Conservation (phyloP, 768 basidiomycete species). For the Nevesoporus exiguus region DNA sequence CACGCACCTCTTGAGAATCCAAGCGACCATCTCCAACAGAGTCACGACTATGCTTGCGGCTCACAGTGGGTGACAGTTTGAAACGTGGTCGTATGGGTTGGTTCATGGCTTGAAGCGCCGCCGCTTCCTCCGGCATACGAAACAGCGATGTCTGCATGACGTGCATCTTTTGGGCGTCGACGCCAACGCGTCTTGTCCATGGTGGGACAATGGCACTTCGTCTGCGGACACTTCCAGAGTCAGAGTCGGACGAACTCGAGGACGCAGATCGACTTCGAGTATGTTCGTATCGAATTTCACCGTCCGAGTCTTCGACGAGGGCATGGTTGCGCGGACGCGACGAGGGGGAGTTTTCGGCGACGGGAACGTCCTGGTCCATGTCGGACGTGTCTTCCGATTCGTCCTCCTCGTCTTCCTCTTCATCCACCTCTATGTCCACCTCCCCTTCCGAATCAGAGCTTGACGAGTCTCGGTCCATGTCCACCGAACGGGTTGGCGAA, state of each 20-base stretch:
- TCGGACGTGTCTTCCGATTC: constrained; percentile 41
- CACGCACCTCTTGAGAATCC: constrained; percentile 58
- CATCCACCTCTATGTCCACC: constrained; percentile 30
- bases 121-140: constrained; percentile 70
- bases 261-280: constrained; percentile 35
- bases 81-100: constrained; percentile 36
- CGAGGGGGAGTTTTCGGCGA: constrained; percentile 23
- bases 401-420: constrained; percentile 37
- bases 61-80: constrained; percentile 39
- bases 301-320: constrained; percentile 53
- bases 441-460: constrained; percentile 28
- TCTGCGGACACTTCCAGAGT: constrained; percentile 13
- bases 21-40: constrained; percentile 69
- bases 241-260: constrained; percentile 25
- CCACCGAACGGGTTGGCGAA: constrained; percentile 23
- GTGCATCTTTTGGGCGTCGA: constrained; percentile 87
- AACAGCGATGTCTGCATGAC: constrained; percentile 93
- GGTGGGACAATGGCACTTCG: constrained; percentile 53
- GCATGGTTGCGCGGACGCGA: constrained; percentile 42
- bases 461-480: constrained; percentile 33
- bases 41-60: constrained; percentile 74
- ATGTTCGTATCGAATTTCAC: constrained; percentile 47
- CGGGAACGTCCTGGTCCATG: constrained; percentile 51
- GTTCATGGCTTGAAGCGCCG: constrained; percentile 54
- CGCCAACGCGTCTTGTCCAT: constrained; percentile 68